phyloP scores from a whole-genome alignment of 768 basidiomycete genomes.

The Dentipellis fragilis region DNA sequence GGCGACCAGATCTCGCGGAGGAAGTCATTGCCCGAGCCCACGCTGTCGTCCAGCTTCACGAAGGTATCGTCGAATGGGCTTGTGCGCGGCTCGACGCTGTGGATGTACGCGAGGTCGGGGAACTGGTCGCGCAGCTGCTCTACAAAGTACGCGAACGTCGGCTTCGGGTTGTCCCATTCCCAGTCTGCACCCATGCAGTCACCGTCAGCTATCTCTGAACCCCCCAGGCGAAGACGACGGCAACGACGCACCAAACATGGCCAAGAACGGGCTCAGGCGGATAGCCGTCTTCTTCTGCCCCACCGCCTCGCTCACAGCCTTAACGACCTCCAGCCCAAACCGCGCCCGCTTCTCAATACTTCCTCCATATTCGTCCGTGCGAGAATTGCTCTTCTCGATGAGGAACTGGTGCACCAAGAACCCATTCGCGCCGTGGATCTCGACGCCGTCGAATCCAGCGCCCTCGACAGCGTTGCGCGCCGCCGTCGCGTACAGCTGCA shows the following conservation, averaged over 20 bases:
- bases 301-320: constrained; percentile 24
- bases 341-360: constrained; percentile 32
- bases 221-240: neutral
- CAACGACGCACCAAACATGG: neutral
- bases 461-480: constrained; percentile 23
- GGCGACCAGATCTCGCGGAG: constrained; percentile 14
- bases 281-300: constrained; percentile 26
- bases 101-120: constrained; percentile 28
- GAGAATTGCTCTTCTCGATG: constrained; percentile 25
- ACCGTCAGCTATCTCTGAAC: neutral
- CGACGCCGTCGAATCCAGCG: constrained; percentile 20
- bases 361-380: constrained; percentile 35
- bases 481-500: constrained; percentile 18
- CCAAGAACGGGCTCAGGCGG: constrained; percentile 21
- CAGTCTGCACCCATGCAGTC: neutral
- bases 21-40: constrained; percentile 7
- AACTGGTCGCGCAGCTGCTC: constrained; percentile 12
- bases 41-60: neutral
- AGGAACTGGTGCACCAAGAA: constrained; percentile 32
- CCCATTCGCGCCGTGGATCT: constrained; percentile 20
- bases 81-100: constrained; percentile 20
- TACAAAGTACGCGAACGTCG: constrained; percentile 18
- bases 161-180: constrained; percentile 15
- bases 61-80: neutral
- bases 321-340: constrained; percentile 28